phyloP scores from a whole-genome alignment of 768 basidiomycete species.

The Pleurotus ostreatus region DNA sequence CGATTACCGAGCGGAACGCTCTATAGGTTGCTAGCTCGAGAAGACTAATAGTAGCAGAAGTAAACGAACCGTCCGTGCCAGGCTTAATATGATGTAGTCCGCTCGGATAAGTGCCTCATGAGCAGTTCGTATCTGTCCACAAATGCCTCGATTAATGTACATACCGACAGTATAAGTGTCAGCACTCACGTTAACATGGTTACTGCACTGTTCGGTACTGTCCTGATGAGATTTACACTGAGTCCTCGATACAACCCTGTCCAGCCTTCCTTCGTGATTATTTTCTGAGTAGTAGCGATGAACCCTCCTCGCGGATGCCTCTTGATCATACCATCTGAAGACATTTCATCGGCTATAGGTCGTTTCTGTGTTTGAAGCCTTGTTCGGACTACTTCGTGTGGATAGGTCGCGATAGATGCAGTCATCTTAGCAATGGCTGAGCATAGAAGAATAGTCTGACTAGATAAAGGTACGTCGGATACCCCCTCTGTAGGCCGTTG shows the following conservation, averaged over 20 bases:
- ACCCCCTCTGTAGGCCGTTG: constrained; percentile 33
- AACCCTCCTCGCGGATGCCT: constrained; percentile 59
- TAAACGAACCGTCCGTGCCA: neutral
- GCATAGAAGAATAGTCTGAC: constrained; percentile 75
- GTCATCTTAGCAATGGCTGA: constrained; percentile 95
- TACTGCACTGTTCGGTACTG: constrained; percentile 94
- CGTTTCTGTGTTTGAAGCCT: constrained; percentile 83
- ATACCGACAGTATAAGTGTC: neutral
- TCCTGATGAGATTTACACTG: constrained; percentile 90
- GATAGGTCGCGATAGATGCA: constrained; percentile 93
- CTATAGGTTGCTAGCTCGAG: neutral
- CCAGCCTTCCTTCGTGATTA: constrained; percentile 84
- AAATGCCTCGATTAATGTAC: neutral
- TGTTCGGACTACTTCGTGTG: constrained; percentile 99
- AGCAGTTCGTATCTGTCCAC: constrained; percentile 47
- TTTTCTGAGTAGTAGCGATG: constrained; percentile 64
- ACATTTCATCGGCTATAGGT: constrained; percentile 54
- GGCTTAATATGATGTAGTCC: constrained; percentile 22
- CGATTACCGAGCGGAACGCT: constrained; percentile 3
- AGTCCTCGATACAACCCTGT: constrained; percentile 88
- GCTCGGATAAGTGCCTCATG: constrained; percentile 45
- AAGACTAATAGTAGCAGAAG: neutral
- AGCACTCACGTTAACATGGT: constrained; percentile 84
- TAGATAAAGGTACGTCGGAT: constrained; percentile 46
- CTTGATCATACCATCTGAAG: constrained; percentile 60